phyloP scores from a whole-genome alignment of 116 monocot genomes.

The Papilionanthe hybrid region DNA sequence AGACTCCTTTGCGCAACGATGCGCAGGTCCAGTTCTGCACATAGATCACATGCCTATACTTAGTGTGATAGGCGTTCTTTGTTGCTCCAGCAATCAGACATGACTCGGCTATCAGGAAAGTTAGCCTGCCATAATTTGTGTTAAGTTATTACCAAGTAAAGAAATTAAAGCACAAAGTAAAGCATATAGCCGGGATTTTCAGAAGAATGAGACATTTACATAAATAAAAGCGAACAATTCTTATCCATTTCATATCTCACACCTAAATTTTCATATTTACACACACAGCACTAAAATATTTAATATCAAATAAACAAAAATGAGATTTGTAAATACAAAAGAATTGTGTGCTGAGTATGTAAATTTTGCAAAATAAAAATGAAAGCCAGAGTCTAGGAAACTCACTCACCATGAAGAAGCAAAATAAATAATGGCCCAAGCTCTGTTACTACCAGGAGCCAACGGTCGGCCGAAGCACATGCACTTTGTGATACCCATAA shows the following conservation, averaged over 20 bases:
- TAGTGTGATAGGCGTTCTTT: constrained; percentile 97
- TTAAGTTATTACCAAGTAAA: neutral
- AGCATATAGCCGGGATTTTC: neutral
- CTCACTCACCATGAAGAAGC: constrained; percentile 62
- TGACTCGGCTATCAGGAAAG: constrained; percentile 71
- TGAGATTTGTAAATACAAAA: no score
- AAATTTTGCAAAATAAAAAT: no score
- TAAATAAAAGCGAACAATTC: no score
- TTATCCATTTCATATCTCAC: no score
- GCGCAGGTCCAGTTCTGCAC: constrained; percentile 84
- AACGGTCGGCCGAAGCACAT: constrained; percentile 91
- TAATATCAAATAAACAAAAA: no score
- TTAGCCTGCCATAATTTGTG: constrained; percentile 37
- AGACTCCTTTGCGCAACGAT: constrained; percentile 85
- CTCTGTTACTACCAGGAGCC: constrained; percentile 78
- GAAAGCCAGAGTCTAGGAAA: neutral
- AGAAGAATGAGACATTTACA: no score
- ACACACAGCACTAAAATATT: no score
- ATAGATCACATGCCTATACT: constrained; percentile 69
- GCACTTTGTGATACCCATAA: constrained; percentile 91
- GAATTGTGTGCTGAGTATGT: no score
- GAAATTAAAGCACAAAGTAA: neutral
- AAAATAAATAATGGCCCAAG: constrained; percentile 98
- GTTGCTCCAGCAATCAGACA: constrained; percentile 85
- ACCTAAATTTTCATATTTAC: no score